These are phyloP conservation scores for Phycomyces blakesleeanus DNA, from an alignment of 192 early-diverging fungal species.

Conservation along the genomic window DNA sequence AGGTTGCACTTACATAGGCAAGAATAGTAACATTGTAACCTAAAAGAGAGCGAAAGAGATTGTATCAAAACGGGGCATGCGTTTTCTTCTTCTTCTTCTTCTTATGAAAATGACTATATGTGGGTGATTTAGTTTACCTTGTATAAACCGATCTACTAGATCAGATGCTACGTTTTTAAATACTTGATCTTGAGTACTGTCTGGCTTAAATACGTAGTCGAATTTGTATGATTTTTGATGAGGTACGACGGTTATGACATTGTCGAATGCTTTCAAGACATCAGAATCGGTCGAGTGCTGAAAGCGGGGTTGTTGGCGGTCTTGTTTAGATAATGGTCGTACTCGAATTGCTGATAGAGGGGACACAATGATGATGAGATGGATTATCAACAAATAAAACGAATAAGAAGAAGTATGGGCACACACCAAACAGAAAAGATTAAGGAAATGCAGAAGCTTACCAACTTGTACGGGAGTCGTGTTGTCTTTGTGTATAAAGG, in stretches of 20 bases:
- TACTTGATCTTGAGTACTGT: slow-evolving; percentile 33
- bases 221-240: slow-evolving; percentile 34
- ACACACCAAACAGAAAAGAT: too few species aligned
- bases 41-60: slow-evolving; percentile 31
- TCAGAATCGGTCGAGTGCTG: slow-evolving; percentile 27
- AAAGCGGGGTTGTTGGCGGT: slow-evolving; percentile 24
- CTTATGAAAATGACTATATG: too few species aligned
- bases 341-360: slow-evolving; percentile 19
- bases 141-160: slow-evolving; percentile 30
- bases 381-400: too few species aligned
- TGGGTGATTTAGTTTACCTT: slow-evolving; percentile 21
- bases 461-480: too few species aligned
- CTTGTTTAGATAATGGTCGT: slow-evolving; percentile 28
- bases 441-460: too few species aligned
- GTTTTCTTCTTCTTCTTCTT: too few species aligned
- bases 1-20: slow-evolving; percentile 59
- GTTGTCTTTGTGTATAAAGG: too few species aligned
- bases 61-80: background rate
- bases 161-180: slow-evolving; percentile 21
- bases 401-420: too few species aligned
- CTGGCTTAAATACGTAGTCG: slow-evolving; percentile 28
- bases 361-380: too few species aligned
- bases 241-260: slow-evolving; percentile 21
- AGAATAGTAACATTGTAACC: slow-evolving; percentile 95
- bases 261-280: slow-evolving; percentile 29